These are phyloP conservation scores for Pelagomonas calceolata DNA, from an alignment of 108 stramenopile genomes.

Conservation along the genomic window DNA sequence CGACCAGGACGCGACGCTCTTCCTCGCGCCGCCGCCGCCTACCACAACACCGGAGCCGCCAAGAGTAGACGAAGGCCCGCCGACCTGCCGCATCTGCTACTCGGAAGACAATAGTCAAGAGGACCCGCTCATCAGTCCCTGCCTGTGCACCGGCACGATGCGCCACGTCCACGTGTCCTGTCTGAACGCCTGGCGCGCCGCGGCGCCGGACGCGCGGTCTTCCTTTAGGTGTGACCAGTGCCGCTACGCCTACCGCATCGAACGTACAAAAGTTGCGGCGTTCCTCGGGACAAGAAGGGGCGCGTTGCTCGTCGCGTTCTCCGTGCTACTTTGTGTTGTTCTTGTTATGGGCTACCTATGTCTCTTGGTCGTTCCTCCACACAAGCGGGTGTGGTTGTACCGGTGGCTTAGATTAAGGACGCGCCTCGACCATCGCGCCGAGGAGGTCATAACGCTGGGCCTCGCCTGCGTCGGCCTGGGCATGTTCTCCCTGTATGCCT, in stretches of 20 bases:
- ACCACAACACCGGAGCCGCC: background rate
- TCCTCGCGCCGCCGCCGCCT: background rate
- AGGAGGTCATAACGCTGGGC: background rate
- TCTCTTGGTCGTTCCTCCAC: too few species aligned
- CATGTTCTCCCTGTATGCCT: background rate
- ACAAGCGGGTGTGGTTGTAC: too few species aligned
- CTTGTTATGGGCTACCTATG: too few species aligned
- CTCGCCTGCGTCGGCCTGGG: background rate
- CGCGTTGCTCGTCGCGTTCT: background rate
- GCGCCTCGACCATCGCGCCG: too few species aligned
- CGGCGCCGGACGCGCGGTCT: background rate
- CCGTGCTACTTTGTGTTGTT: background rate
- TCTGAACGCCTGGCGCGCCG: slow-evolving; percentile 4
- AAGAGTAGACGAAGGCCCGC: background rate
- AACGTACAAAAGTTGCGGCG: background rate
- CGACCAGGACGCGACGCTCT: too few species aligned
- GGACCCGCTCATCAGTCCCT: slow-evolving; percentile 8
- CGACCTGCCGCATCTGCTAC: slow-evolving; percentile 5
- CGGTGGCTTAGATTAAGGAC: too few species aligned
- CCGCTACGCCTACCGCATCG: slow-evolving; percentile 4
- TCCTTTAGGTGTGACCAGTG: slow-evolving; percentile 6
- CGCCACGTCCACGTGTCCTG: slow-evolving; percentile 13
- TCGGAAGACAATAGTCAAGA: background rate
- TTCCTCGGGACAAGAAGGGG: background rate
- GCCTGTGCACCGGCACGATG: slow-evolving; percentile 15